phyloP scores from a whole-genome alignment of 495 filamentous ascomycete species.

The Achaetomiella virescens region DNA sequence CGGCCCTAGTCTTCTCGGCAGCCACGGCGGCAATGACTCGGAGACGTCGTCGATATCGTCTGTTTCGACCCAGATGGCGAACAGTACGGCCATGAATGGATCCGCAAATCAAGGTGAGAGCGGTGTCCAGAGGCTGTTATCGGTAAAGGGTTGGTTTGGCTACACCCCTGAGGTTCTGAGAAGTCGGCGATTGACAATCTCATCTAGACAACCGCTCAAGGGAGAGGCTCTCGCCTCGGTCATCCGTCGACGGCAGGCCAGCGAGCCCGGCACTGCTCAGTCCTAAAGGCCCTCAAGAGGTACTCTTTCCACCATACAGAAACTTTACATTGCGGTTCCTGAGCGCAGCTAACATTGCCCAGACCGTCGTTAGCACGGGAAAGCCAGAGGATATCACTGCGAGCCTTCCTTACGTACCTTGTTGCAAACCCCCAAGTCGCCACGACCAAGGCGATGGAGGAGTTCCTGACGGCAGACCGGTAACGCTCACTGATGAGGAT shows the following conservation, averaged over 20 bases:
- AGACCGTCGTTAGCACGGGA: constrained; percentile 71
- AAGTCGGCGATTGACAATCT: not conserved
- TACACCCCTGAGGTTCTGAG: no score
- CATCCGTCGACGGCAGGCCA: constrained; percentile 30
- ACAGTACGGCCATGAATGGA: constrained; percentile 17
- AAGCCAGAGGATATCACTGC: constrained; percentile 82
- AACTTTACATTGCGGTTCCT: not conserved
- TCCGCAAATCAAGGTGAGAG: constrained; percentile 12
- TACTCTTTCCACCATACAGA: not conserved
- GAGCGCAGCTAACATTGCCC: not conserved
- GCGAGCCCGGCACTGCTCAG: constrained; percentile 18
- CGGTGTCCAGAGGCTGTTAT: constrained; percentile 36
- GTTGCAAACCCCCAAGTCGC: constrained; percentile 75
- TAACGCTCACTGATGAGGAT: constrained; percentile 75
- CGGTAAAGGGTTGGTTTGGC: constrained; percentile 31
- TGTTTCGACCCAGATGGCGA: constrained; percentile 50
- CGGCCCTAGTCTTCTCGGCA: constrained; percentile 48
- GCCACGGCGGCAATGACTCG: constrained; percentile 49
- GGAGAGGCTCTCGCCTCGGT: constrained; percentile 35
- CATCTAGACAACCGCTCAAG: constrained; percentile 28
- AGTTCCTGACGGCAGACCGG: constrained; percentile 67
- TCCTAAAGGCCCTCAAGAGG: constrained; percentile 18
- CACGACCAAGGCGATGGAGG: constrained; percentile 67
- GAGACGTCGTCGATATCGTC: constrained; percentile 75
- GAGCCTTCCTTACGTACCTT: constrained; percentile 82